Percentiles rank a stretch among this genome's conserved stretches.
These are phyloP conservation scores for Boletus huronensis DNA, from an alignment of 768 basidiomycete species.

Conservation along the genomic window DNA sequence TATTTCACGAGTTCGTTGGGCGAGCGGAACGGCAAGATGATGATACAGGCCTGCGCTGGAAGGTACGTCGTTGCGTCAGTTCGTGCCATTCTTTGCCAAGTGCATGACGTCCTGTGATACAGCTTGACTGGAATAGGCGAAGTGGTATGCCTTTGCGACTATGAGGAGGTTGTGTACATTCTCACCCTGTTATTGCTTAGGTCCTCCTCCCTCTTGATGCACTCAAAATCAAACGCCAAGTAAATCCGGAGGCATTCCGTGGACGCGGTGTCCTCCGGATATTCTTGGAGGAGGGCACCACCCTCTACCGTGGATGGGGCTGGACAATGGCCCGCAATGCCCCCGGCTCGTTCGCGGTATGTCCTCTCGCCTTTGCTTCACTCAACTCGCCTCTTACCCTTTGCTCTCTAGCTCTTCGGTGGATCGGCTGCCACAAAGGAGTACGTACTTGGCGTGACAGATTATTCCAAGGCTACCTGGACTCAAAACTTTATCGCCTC, in stretches of 20 bases:
- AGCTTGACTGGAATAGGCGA: slow-evolving; percentile 86
- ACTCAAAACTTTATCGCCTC: slow-evolving; percentile 96
- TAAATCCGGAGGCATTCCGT: slow-evolving; percentile 97
- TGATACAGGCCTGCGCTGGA: slow-evolving; percentile 94
- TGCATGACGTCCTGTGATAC: slow-evolving; percentile 3
- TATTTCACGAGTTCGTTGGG: slow-evolving; percentile 82
- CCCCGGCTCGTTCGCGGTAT: slow-evolving; percentile 89
- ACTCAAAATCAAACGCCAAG: slow-evolving; percentile 98
- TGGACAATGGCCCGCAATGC: slow-evolving; percentile 99
- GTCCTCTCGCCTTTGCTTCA: slow-evolving; percentile 27
- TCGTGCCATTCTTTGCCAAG: not conserved
- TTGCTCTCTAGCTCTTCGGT: slow-evolving; percentile 80
- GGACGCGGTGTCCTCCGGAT: slow-evolving; percentile 89
- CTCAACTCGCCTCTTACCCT: not conserved
- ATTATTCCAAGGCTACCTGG: slow-evolving; percentile 97
- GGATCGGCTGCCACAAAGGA: slow-evolving; percentile 95
- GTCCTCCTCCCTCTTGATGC: slow-evolving; percentile 94
- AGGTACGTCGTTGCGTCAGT: slow-evolving; percentile 48
- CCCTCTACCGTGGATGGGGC: slow-evolving; percentile 96
- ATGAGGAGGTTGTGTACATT: not conserved
- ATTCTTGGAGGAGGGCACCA: slow-evolving; percentile 86
- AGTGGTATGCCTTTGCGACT: slow-evolving; percentile 57
- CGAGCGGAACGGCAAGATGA: slow-evolving; percentile 91
- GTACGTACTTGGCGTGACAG: slow-evolving; percentile 80
- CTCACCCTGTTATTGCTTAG: slow-evolving; percentile 31